Percentiles rank a stretch among this genome's conserved stretches.
These are phyloP conservation scores for Calonectria pseudoreteaudii DNA, from an alignment of 2,329 filamentous ascomycete genomes.

Conservation along the genomic window DNA sequence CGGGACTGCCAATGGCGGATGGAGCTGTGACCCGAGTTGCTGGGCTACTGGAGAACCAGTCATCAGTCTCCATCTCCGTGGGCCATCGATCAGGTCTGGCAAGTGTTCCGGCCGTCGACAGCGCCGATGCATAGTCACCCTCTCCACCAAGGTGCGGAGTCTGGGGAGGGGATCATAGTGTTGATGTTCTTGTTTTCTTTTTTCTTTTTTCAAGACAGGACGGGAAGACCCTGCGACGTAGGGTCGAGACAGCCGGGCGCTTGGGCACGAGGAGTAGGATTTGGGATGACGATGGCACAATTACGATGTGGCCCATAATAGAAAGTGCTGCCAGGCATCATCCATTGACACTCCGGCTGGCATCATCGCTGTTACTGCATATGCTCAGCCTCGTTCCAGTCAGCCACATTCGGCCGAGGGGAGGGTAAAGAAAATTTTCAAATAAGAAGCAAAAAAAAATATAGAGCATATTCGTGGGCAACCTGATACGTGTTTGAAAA, in stretches of 20 bases:
- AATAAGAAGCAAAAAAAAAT: neutral
- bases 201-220: neutral
- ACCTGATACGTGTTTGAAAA: conserved; percentile 13
- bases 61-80: neutral
- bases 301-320: neutral
- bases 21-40: conserved; percentile 10
- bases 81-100: conserved; percentile 4
- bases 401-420: neutral
- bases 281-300: neutral
- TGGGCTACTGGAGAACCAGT: conserved; percentile 12
- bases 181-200: conserved; percentile 2
- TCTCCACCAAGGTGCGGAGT: neutral
- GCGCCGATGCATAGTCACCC: neutral
- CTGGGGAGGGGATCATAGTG: neutral
- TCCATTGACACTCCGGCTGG: neutral
- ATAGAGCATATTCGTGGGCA: neutral
- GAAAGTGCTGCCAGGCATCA: neutral
- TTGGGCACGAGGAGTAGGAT: neutral
- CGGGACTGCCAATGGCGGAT: conserved; percentile 5
- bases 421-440: neutral
- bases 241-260: conserved; percentile 3
- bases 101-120: conserved; percentile 2
- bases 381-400: neutral
- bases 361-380: neutral
- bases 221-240: conserved; percentile 1